These are phyloP conservation scores for Yarrowia hollandica DNA, from an alignment of 805 yeast genomes.

Conservation along the genomic window DNA sequence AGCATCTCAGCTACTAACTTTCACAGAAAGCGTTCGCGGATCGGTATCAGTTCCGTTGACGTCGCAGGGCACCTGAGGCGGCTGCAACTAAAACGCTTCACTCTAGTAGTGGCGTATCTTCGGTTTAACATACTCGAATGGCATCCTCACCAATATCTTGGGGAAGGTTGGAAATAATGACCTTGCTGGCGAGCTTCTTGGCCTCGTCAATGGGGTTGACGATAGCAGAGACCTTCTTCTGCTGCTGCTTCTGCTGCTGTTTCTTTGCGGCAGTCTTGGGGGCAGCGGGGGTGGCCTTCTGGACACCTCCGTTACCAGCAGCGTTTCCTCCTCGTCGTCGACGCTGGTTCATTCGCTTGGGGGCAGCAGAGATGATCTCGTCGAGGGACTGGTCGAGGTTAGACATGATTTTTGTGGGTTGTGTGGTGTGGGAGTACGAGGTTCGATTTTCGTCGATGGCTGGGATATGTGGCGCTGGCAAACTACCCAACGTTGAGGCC, in stretches of 20 bases:
- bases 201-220: slow-evolving; percentile 40
- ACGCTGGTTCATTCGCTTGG: slow-evolving; percentile 40
- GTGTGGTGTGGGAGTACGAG: slow-evolving; percentile 10
- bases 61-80: not conserved
- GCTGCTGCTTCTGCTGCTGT: slow-evolving; percentile 31
- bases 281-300: slow-evolving; percentile 35
- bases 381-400: slow-evolving; percentile 91
- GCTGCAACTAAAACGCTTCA: not conserved
- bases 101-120: not conserved
- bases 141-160: slow-evolving; percentile 37
- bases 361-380: slow-evolving; percentile 75
- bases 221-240: slow-evolving; percentile 36
- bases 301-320: slow-evolving; percentile 36
- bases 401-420: slow-evolving; percentile 36
- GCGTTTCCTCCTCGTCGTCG: slow-evolving; percentile 32
- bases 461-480: slow-evolving; percentile 15
- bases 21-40: slow-evolving; percentile 8
- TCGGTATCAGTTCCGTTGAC: slow-evolving; percentile 25
- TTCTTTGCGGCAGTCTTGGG: slow-evolving; percentile 30
- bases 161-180: slow-evolving; percentile 71
- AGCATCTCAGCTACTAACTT: slow-evolving; percentile 7
- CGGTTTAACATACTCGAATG: slow-evolving; percentile 32
- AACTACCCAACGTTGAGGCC: not conserved
- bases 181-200: slow-evolving; percentile 63
- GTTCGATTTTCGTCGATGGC: slow-evolving; percentile 19